These are phyloP conservation scores for Cyanidium caldarium DNA, from an alignment of 23 red algal species.

Conservation along the genomic window DNA sequence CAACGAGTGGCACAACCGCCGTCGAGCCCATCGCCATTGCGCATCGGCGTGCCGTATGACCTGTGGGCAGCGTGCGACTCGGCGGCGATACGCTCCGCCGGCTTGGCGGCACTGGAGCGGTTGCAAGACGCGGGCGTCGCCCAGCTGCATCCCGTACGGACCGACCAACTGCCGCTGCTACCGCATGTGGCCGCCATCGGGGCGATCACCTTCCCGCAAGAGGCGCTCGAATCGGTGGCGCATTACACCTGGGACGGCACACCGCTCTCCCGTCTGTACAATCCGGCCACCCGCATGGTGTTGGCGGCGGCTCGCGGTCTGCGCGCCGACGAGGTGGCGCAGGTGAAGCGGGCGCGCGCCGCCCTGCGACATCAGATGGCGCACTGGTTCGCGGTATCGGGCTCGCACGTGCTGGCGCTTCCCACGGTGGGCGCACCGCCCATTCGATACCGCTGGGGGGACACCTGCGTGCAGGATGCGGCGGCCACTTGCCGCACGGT, in stretches of 20 bases:
- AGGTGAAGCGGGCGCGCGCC: background rate
- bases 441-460: background rate
- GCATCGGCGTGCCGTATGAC: background rate
- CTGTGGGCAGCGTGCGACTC: background rate
- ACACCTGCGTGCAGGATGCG: background rate
- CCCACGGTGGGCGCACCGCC: conserved; percentile 6
- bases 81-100: background rate
- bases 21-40: background rate
- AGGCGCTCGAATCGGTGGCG: background rate
- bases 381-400: background rate
- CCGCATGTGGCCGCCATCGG: background rate
- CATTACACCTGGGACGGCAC: background rate
- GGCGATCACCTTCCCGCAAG: background rate
- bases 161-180: background rate
- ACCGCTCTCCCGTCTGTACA: background rate
- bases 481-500: background rate
- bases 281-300: background rate
- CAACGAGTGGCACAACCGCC: background rate
- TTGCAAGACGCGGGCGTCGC: background rate
- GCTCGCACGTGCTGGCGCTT: conserved; percentile 5
- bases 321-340: background rate
- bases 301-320: background rate
- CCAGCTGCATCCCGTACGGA: background rate
- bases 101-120: background rate
- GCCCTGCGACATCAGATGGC: background rate